Conservation (phyloP, 768 basidiomycete genomes). For the Gautieria morchelliformis region DNA sequence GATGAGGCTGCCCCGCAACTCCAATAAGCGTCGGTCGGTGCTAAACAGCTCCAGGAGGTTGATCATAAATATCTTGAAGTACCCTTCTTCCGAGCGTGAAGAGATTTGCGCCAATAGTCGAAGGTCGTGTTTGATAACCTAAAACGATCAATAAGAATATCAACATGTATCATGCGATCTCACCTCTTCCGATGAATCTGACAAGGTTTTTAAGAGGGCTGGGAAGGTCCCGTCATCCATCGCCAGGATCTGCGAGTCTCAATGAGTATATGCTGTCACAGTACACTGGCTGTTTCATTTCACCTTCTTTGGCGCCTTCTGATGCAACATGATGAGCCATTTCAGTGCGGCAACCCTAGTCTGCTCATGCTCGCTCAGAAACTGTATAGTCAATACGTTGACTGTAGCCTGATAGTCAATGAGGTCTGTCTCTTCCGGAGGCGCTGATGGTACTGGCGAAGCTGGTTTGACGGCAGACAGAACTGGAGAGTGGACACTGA, state of each 20-base stretch:
- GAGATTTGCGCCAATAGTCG: conserved; percentile 96
- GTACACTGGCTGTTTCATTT: conserved; percentile 5
- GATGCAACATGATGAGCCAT: conserved; percentile 98
- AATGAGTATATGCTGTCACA: neutral
- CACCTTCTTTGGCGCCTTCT: conserved; percentile 94
- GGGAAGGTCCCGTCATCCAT: conserved; percentile 98
- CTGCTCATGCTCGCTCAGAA: conserved; percentile 93
- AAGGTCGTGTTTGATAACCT: conserved; percentile 95
- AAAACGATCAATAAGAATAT: neutral
- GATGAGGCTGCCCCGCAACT: conserved; percentile 89
- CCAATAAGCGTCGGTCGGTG: conserved; percentile 83
- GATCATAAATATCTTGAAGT: conserved; percentile 93
- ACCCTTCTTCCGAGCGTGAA: conserved; percentile 87
- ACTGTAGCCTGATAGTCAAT: conserved; percentile 94
- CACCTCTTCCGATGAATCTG: conserved; percentile 93
- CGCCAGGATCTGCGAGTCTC: conserved; percentile 61
- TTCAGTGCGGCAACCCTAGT: conserved; percentile 92
- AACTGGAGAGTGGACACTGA: conserved; percentile 14
- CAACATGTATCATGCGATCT: conserved; percentile 9
- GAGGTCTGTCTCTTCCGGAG: conserved; percentile 49
- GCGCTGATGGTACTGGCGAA: conserved; percentile 14
- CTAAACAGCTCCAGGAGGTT: conserved; percentile 92
- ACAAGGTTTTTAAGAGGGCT: conserved; percentile 87
- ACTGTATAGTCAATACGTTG: conserved; percentile 85
- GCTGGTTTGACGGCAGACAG: conserved; percentile 15